Evolutionary conservation across 2,329 filamentous ascomycete species (phyloP).

Genomic region (Talaromyces sp.): DNA sequence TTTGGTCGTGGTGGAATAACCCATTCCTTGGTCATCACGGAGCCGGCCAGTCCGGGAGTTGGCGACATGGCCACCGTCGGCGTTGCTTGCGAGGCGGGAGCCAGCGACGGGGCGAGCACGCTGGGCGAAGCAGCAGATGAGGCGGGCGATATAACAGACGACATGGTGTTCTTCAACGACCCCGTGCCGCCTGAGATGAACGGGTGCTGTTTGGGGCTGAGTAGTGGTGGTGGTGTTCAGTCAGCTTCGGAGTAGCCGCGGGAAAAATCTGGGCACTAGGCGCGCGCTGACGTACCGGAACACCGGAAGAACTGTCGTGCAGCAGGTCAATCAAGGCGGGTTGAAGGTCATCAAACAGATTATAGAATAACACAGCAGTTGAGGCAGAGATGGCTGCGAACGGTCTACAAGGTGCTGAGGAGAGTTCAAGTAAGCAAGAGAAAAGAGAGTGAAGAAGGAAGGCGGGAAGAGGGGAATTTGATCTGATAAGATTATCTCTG

Average conservation of each 20-base stretch:
- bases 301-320: neutral
- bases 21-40: constrained; percentile 78
- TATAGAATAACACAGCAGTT: neutral
- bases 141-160: constrained; percentile 1
- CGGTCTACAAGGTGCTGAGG: neutral
- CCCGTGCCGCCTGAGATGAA: neutral
- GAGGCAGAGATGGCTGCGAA: neutral
- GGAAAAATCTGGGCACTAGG: neutral
- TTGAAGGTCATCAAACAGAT: neutral
- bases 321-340: neutral
- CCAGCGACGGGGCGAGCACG: constrained; percentile 17
- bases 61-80: constrained; percentile 14
- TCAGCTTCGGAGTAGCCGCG: neutral
- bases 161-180: neutral
- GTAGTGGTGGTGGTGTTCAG: neutral
- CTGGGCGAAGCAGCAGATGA: neutral
- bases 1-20: constrained; percentile 77
- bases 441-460: neutral
- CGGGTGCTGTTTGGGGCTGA: neutral
- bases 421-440: neutral
- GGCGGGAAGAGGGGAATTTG: constrained; percentile 4
- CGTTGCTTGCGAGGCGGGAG: constrained; percentile 28
- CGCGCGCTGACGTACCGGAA: neutral
- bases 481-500: constrained; percentile 12
- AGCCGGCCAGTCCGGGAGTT: constrained; percentile 34